Evolutionary conservation across 495 filamentous ascomycete genomes (phyloP), one percentile per base, ranked within the genome.

Genomic region (Cercophora sp.): DNA sequence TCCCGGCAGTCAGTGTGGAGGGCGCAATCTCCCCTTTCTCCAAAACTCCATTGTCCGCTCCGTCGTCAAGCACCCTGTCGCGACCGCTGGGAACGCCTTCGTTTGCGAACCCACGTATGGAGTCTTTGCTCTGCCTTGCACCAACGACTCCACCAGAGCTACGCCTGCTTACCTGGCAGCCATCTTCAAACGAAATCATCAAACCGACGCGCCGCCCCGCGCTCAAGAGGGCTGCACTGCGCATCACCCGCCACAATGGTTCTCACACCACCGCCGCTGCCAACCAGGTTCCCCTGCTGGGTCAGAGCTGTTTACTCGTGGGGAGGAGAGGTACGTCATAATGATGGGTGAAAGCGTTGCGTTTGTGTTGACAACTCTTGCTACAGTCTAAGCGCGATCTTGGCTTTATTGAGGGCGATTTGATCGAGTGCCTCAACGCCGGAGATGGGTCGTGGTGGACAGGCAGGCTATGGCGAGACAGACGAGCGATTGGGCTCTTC

Each of bases 381-480:
- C 25, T 18, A 2, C 51, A 88, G 82, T 91, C 88, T 2, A 95
- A 92, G 70, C 82, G 85, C 59, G 93, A 98, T 64, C 77, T 98
- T 48, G 93, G 93, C 16, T 97, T 98, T 68, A 85, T 97, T 55
- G 94, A 98, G 67, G 93, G 94, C 37, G 93, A 98, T 70, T 72
- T 97, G 53, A 98, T 98, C 64, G 93, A 98, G 80, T 96, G 91
- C 65, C 77, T 98, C 16, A 98, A 97, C 68, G 93, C 93, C 2
- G 93, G 93, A 46, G 93, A 98, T 71, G 94, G 94, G 23, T 87
- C 87, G 47, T 98, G 93, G 94, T 98, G 93, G 93, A 96, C 88
- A 72, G 93, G 93, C 22, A 83, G 92, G 41, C 65, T 97, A 63
- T 84, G 82, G 56, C 81, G 94, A 51, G 93, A 97, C 66, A 83